phyloP scores from a whole-genome alignment of 2,329 filamentous ascomycete genomes.

The Aspergillus sp. region DNA sequence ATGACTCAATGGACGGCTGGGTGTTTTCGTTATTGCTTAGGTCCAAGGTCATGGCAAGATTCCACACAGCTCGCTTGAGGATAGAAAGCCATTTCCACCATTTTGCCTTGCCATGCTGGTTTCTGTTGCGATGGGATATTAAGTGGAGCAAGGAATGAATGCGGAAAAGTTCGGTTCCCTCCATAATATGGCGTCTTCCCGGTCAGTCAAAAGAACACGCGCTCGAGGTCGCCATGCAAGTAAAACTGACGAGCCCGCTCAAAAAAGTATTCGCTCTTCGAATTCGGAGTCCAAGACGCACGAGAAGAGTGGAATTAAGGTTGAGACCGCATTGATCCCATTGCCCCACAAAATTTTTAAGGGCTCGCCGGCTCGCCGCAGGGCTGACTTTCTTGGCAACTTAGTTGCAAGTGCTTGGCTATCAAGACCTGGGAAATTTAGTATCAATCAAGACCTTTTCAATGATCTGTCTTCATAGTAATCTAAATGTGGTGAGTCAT shows the following conservation, averaged over 20 bases:
- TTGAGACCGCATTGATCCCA: too few relatives aligned
- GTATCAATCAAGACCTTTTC: not conserved
- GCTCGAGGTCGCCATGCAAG: not conserved
- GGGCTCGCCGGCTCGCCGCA: not conserved
- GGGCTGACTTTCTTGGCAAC: not conserved
- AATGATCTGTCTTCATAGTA: not conserved
- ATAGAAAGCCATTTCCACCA: constrained; percentile 79
- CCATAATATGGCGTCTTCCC: constrained; percentile 21
- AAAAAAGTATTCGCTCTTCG: too few relatives aligned
- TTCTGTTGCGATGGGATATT: constrained; percentile 81
- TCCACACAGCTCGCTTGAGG: constrained; percentile 65
- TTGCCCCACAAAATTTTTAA: not conserved
- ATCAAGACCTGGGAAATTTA: too few relatives aligned
- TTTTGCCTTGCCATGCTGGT: constrained; percentile 77
- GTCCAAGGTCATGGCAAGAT: constrained; percentile 52
- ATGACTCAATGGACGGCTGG: constrained; percentile 20
- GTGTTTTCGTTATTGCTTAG: constrained; percentile 20
- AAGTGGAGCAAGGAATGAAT: constrained; percentile 58
- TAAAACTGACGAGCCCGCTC: not conserved
- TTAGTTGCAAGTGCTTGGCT: not conserved
- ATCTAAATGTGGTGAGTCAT: not conserved
- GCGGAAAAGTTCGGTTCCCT: constrained; percentile 27
- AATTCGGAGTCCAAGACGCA: too few relatives aligned
- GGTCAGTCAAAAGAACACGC: not conserved
- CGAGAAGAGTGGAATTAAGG: too few relatives aligned